Evolutionary conservation across 31 red algal genomes (phyloP).

Genomic region (Bonnemaisonia californica): DNA sequence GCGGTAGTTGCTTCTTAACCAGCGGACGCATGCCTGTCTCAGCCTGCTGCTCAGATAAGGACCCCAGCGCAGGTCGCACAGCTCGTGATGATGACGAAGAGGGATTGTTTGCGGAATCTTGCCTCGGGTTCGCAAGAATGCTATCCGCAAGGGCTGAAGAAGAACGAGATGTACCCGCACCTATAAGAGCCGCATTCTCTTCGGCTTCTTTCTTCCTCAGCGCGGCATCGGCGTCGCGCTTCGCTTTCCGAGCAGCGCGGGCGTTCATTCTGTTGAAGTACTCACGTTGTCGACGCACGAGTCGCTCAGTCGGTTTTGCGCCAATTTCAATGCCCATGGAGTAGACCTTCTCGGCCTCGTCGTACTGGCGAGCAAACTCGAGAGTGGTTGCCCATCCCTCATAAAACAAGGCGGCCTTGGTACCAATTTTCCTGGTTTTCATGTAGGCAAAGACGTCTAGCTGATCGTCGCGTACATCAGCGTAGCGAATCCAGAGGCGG

Average conservation of each 20-base stretch:
- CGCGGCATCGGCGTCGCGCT: conserved; percentile 33
- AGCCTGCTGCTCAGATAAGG: conserved; percentile 50
- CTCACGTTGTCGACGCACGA: conserved; percentile 51
- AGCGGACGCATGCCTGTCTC: conserved; percentile 45
- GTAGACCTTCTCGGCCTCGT: conserved; percentile 55
- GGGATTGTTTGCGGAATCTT: too few relatives aligned
- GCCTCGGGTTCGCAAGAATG: conserved; percentile 29
- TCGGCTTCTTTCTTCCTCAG: conserved; percentile 29
- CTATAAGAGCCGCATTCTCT: conserved; percentile 11
- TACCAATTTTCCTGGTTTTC: conserved; percentile 58
- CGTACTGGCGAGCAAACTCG: conserved; percentile 61
- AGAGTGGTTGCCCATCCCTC: conserved; percentile 77
- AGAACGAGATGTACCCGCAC: conserved; percentile 19
- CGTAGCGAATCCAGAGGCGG: conserved; percentile 81
- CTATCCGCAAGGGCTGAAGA: conserved; percentile 18
- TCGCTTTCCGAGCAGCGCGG: conserved; percentile 45
- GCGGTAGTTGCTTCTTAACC: background rate
- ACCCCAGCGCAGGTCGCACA: conserved; percentile 51
- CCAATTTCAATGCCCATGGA: conserved; percentile 33
- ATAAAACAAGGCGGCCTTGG: conserved; percentile 63
- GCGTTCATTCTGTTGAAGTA: conserved; percentile 67
- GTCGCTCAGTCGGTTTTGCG: conserved; percentile 55
- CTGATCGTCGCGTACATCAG: conserved; percentile 69
- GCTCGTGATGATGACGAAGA: background rate
- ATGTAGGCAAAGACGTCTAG: conserved; percentile 83